Conservation (phyloP, 305 asterid species). For the Fraxinus greggii region DNA sequence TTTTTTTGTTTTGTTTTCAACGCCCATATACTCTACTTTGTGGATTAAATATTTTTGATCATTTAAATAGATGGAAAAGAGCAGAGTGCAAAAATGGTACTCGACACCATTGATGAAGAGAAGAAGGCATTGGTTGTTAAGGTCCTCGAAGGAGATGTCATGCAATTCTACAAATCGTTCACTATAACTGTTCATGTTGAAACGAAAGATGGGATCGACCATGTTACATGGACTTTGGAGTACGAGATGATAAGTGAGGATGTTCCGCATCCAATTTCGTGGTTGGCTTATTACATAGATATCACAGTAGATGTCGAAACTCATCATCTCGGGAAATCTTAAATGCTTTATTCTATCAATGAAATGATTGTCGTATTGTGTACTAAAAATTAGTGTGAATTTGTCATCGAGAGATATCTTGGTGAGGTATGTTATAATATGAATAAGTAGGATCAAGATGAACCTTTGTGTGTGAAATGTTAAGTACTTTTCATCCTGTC, state of each 20-base stretch:
- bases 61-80: not conserved
- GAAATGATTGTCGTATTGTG: not conserved
- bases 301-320: conserved; percentile 34
- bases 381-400: not conserved
- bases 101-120: not conserved
- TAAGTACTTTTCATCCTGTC: not conserved
- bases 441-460: not conserved
- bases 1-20: too few species aligned
- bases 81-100: conserved; percentile 5
- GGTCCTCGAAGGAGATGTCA: conserved; percentile 27
- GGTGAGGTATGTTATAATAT: not conserved
- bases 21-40: not conserved
- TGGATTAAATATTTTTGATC: not conserved
- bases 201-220: conserved; percentile 31
- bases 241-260: conserved; percentile 32
- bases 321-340: conserved; percentile 25
- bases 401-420: not conserved
- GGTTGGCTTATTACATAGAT: conserved; percentile 34
- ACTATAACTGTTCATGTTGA: conserved; percentile 28
- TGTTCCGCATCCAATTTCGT: conserved; percentile 32
- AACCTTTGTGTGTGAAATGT: not conserved
- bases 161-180: conserved; percentile 33
- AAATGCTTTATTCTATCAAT: not conserved
- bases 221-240: conserved; percentile 36
- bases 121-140: not conserved